Conservation (phyloP, 345 rosid genomes). For the Mercurialis annua region DNA sequence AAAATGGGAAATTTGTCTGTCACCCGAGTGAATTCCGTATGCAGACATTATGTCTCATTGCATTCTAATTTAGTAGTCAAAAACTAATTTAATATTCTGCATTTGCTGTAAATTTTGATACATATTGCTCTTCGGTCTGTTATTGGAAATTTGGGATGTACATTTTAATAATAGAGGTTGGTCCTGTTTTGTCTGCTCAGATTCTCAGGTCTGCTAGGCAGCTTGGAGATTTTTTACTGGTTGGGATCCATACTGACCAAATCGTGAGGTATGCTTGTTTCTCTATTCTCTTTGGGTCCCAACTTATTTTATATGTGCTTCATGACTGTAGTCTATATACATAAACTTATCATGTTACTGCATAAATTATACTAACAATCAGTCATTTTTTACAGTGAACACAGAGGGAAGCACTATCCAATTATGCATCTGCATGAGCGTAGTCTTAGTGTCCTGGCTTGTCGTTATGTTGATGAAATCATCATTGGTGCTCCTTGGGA, state of each 20-base stretch:
- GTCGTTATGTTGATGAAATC: conserved; percentile 96
- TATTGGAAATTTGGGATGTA: background rate
- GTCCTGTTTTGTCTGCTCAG: conserved; percentile 34
- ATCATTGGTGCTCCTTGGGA: conserved; percentile 98
- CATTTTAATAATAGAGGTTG: background rate
- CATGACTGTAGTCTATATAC: too few species aligned
- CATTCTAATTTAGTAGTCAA: background rate
- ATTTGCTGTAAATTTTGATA: background rate
- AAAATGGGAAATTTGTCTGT: background rate
- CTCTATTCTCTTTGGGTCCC: background rate
- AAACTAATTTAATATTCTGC: background rate
- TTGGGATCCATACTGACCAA: conserved; percentile 83
- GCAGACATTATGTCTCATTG: background rate
- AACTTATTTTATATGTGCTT: conserved; percentile 10
- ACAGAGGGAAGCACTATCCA: conserved; percentile 65
- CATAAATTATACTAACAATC: background rate
- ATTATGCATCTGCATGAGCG: conserved; percentile 95
- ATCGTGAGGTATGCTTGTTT: conserved; percentile 60
- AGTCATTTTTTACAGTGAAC: conserved; percentile 49
- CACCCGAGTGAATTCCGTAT: background rate
- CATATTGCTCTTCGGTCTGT: background rate
- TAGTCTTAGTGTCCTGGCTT: conserved; percentile 81
- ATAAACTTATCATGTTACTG: background rate
- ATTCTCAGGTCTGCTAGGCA: conserved; percentile 83
- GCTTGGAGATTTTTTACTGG: conserved; percentile 91